These are phyloP conservation scores for Aspergillus puulaauensis DNA, from an alignment of 2,329 filamentous ascomycete species.

Conservation along the genomic window DNA sequence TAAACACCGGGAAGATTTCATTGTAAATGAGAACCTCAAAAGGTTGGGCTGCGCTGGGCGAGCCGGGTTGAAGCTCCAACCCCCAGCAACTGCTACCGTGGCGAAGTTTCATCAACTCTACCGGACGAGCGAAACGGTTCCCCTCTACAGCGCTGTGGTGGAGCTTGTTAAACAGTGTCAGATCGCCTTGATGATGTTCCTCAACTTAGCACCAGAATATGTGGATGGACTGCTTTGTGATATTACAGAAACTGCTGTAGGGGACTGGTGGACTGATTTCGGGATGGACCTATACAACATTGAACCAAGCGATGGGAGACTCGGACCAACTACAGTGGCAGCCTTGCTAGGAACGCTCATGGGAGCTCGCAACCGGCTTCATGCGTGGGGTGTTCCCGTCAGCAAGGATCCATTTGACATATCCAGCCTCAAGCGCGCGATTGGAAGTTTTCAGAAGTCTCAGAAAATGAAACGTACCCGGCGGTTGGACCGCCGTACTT, in stretches of 20 bases:
- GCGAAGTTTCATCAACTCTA: constrained; percentile 93
- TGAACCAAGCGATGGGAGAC: constrained; percentile 86
- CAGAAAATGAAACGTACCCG: constrained; percentile 77
- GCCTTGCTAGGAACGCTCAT: constrained; percentile 84
- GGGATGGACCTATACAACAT: constrained; percentile 89
- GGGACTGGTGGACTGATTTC: constrained; percentile 95
- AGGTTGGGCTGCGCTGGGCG: constrained; percentile 87
- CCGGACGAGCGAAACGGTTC: constrained; percentile 77
- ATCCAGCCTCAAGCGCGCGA: constrained; percentile 75
- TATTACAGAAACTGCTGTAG: constrained; percentile 83
- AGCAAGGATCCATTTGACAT: constrained; percentile 91
- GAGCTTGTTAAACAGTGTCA: constrained; percentile 93
- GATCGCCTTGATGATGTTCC: constrained; percentile 82
- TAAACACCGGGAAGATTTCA: constrained; percentile 77
- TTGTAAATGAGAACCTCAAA: constrained; percentile 93
- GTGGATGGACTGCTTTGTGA: constrained; percentile 92
- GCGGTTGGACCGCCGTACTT: constrained; percentile 77
- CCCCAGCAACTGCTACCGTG: constrained; percentile 76
- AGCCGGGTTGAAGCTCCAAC: constrained; percentile 76
- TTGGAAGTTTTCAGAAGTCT: constrained; percentile 85
- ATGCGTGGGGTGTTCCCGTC: constrained; percentile 79
- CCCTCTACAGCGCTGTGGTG: constrained; percentile 73
- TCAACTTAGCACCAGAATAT: constrained; percentile 81
- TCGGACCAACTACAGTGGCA: constrained; percentile 88
- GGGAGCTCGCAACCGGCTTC: constrained; percentile 84